Evolutionary conservation across 2,329 filamentous ascomycete species (phyloP), one percentile per base, ranked within the genome.

Genomic region (Zasmidium angulare): DNA sequence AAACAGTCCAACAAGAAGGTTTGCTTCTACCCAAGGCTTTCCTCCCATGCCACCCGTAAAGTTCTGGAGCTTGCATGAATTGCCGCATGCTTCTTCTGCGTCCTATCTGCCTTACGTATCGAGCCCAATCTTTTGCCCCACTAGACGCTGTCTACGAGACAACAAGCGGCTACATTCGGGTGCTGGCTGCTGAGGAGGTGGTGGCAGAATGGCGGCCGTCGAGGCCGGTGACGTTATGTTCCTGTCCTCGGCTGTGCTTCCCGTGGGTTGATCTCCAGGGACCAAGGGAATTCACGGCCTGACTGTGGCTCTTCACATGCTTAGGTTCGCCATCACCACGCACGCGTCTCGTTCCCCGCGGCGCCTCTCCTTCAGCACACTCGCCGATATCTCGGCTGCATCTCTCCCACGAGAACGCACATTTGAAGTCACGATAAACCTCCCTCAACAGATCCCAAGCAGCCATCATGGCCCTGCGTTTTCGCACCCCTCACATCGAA

Each of bases 401-500:
- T 17, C 36, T 17, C 4, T 7, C 14, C 29, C 29, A 36, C 29
- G 7, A 36, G 7, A 7, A 36, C n/a, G 11, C 26, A 29, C 26
- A 4, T 29, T 29, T 29, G 26, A 29, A 6, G 26, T 29, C 26
- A 29, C 36, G 36, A 43, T 43, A 43, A 43, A 7, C 12, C n/a
- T 7, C 36, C 36, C n/a, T 19, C 11, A 7, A 3, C 14, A 43
- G n/a, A 43, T 29, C 26, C 4, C 26, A 7, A 43, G 7, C 11
- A 7, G 36, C 36, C 12, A 43, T 17, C 12, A 43, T 43, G 36
- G 36, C 68, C 17, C 63, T 73, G 11, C 68, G 70, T 19, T 73
- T 73, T 58, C 66, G 68, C 17, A 87, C 87, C 82, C 84, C 84
- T 66, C 89, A 90, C 69, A 91, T 98, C 69, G 87, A 96, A 76